Evolutionary conservation across 192 early-diverging fungal species (phyloP).

Genomic region (Diversispora eburnea): DNA sequence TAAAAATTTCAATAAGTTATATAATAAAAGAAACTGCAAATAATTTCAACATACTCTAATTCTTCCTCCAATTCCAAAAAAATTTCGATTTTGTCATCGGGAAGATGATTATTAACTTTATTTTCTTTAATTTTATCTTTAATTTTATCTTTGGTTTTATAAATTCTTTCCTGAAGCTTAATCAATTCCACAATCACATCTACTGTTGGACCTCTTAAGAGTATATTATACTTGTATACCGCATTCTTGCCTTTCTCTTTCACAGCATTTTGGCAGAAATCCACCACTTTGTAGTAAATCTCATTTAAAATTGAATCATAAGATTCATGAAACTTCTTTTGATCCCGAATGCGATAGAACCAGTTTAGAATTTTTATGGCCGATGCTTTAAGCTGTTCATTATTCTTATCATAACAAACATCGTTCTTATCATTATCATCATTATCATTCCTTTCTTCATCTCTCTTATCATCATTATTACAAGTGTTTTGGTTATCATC

Average conservation of each 20-base stretch:
- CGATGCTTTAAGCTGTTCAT: not conserved
- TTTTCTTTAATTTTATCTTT: too few relatives aligned
- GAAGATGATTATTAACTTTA: too few relatives aligned
- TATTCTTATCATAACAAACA: too few relatives aligned
- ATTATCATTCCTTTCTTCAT: not conserved
- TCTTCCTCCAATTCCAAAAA: too few relatives aligned
- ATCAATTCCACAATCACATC: not conserved
- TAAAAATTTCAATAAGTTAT: too few relatives aligned
- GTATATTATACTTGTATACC: constrained; percentile 13
- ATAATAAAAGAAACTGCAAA: too few relatives aligned
- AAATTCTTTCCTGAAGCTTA: too few relatives aligned
- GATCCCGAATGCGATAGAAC: constrained; percentile 10
- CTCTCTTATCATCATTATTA: not conserved
- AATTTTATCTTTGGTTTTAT: too few relatives aligned
- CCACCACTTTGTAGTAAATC: not conserved
- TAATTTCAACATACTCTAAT: too few relatives aligned
- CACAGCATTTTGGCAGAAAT: constrained; percentile 8
- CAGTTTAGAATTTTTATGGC: constrained; percentile 13
- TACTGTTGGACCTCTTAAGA: constrained; percentile 19
- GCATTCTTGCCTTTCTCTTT: not conserved
- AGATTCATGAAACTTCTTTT: not conserved
- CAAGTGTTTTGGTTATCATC: not conserved
- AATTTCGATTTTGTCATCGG: too few relatives aligned
- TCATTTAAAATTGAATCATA: not conserved
- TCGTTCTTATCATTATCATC: not conserved